Conservation (phyloP, 306 rosid species). For the Biancaea sappan region DNA sequence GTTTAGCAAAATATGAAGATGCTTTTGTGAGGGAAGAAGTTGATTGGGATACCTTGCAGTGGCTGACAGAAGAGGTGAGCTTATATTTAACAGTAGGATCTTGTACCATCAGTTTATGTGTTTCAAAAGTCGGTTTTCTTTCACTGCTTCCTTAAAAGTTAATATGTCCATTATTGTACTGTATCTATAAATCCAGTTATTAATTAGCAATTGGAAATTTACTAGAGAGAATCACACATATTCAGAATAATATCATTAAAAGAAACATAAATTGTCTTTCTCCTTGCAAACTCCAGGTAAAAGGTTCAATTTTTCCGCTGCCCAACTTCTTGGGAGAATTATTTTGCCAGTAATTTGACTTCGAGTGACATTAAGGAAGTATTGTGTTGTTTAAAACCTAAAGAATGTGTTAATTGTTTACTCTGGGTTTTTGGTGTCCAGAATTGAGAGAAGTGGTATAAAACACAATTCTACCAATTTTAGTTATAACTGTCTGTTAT, state of each 20-base stretch:
- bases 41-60: conserved; percentile 76
- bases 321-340: conserved; percentile 11
- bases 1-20: conserved; percentile 69
- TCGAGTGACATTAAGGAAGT: conserved; percentile 20
- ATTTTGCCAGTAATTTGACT: conserved; percentile 26
- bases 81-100: not conserved
- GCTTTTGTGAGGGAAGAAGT: conserved; percentile 80
- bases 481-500: not conserved
- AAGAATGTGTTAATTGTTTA: not conserved
- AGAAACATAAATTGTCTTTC: conserved; percentile 4
- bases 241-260: too few species aligned
- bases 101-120: not conserved
- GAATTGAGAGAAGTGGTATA: not conserved
- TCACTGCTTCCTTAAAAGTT: not conserved
- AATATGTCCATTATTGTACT: not conserved
- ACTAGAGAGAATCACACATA: not conserved
- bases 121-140: not conserved
- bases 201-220: not conserved
- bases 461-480: not conserved
- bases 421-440: not conserved
- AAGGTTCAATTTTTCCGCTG: not conserved
- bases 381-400: conserved; percentile 8
- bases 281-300: not conserved
- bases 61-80: conserved; percentile 85
- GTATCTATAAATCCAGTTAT: not conserved